Conservation (phyloP, 306 rosid species). For the Prinsepia uniflora region DNA sequence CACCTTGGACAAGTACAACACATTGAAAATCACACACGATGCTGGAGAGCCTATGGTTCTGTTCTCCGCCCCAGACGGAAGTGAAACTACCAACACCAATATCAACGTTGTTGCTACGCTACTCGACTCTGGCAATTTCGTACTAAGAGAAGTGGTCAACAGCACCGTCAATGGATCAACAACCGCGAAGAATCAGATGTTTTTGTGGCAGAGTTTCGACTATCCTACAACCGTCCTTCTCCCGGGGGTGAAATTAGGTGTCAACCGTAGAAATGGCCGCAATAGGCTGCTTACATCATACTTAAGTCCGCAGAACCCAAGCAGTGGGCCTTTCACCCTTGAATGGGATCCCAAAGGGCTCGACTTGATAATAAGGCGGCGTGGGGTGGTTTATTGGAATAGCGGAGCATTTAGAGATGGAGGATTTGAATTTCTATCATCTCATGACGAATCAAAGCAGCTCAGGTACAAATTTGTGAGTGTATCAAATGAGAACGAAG, state of each 20-base stretch:
- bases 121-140: background rate
- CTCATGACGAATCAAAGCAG: background rate
- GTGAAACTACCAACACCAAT: background rate
- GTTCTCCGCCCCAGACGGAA: background rate
- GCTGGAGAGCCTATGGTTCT: background rate
- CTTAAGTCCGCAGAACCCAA: background rate
- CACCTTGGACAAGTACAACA: background rate
- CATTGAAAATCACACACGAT: background rate
- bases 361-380: background rate
- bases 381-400: slow-evolving; percentile 1
- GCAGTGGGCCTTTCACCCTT: background rate
- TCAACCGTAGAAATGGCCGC: slow-evolving; percentile 34
- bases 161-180: too few relatives aligned
- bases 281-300: slow-evolving; percentile 35
- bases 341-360: background rate
- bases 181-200: background rate
- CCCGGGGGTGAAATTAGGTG: slow-evolving; percentile 37
- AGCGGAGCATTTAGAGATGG: background rate
- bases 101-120: background rate
- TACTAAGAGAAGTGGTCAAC: background rate
- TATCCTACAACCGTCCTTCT: slow-evolving; percentile 2
- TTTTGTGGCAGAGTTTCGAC: slow-evolving; percentile 18
- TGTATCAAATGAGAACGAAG: slow-evolving; percentile 8
- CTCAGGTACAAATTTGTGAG: background rate
- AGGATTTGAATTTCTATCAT: background rate